phyloP scores from a whole-genome alignment of 164 flowering plant species.

The Liriodendron chinense region DNA sequence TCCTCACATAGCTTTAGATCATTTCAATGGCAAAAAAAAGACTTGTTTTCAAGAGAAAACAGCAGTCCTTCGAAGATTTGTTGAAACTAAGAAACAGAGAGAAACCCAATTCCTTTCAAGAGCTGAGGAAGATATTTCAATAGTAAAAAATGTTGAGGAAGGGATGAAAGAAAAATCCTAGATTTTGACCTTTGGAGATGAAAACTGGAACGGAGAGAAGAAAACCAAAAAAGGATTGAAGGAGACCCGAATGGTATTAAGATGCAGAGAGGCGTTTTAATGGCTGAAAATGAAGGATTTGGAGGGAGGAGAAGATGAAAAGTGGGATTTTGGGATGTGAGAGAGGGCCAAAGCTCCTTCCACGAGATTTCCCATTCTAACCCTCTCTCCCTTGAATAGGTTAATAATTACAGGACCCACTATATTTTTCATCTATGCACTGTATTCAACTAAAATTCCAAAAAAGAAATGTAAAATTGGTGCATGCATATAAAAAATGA shows the following conservation, averaged over 20 bases:
- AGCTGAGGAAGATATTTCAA: not conserved
- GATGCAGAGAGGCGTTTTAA: not conserved
- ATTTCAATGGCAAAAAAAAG: no score
- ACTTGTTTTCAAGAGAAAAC: no score
- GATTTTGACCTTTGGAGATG: not conserved
- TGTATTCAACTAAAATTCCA: no score
- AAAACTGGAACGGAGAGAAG: not conserved
- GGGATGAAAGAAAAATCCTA: not conserved
- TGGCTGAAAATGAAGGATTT: not conserved
- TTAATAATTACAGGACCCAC: no score
- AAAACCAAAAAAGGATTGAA: not conserved
- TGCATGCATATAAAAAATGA: no score
- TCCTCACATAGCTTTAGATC: not conserved
- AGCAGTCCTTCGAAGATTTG: no score
- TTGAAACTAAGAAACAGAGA: not conserved
- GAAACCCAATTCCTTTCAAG: not conserved
- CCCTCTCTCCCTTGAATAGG: slow-evolving; percentile 3
- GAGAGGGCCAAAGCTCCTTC: slow-evolving; percentile 36
- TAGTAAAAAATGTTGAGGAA: no score
- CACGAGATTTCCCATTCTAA: slow-evolving; percentile 4
- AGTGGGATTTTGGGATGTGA: slow-evolving; percentile 10
- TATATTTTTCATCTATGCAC: no score
- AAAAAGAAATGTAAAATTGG: no score
- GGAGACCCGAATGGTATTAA: slow-evolving; percentile 3
- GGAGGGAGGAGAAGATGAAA: slow-evolving; percentile 5